phyloP scores from a whole-genome alignment of 106 monocot species.

The Dendrobium catenatum region DNA sequence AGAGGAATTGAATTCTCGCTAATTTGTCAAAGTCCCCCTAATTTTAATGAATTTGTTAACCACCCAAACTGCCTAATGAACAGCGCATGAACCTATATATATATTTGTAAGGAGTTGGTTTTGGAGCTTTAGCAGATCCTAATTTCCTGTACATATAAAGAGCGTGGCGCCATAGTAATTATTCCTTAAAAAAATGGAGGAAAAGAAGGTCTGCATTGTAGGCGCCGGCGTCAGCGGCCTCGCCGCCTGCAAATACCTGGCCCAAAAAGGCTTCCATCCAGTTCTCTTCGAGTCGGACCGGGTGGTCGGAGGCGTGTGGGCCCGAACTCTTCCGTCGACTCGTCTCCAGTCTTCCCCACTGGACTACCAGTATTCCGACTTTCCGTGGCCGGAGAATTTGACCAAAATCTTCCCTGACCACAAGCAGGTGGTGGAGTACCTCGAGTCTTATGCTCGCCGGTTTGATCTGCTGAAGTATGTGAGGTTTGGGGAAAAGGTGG shows the following conservation, averaged over 20 bases:
- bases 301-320: constrained; percentile 46
- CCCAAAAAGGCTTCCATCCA: constrained; percentile 30
- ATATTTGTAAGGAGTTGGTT: too few species aligned
- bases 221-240: constrained; percentile 63
- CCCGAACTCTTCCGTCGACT: constrained; percentile 23
- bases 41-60: too few species aligned
- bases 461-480: constrained; percentile 27
- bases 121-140: too few species aligned
- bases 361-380: constrained; percentile 45
- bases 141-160: too few species aligned
- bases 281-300: constrained; percentile 32
- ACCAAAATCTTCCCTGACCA: constrained; percentile 24
- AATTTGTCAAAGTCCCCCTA: too few species aligned
- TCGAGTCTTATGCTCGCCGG: constrained; percentile 26
- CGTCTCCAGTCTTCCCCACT: constrained; percentile 36
- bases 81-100: too few species aligned
- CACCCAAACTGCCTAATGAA: too few species aligned
- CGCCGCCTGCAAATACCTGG: constrained; percentile 28
- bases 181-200: background rate
- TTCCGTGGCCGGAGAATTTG: constrained; percentile 35
- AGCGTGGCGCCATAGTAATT: too few species aligned
- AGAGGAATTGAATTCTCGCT: too few species aligned
- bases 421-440: constrained; percentile 29
- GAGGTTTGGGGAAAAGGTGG: constrained; percentile 25
- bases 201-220: constrained; percentile 30